Percentiles rank a stretch among this genome's conserved stretches.
phyloP scores from a whole-genome alignment of 192 early-diverging fungal genomes.

The Diversispora epigaea region DNA sequence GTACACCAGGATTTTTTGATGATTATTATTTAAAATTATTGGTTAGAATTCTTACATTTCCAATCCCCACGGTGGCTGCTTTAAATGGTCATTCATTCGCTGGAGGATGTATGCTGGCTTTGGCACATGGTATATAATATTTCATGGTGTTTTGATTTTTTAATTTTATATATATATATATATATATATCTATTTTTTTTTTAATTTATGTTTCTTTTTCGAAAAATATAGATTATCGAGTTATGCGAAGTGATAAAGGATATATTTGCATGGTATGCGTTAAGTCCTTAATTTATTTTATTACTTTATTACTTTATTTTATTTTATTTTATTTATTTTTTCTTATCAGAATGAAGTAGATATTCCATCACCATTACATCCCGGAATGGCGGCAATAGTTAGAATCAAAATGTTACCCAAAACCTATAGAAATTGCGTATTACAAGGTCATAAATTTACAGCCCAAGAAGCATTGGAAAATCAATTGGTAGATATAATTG shows the following conservation, averaged over 20 bases:
- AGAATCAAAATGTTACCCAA: constrained; percentile 61
- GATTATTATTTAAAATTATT: constrained; percentile 60
- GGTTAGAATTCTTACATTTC: constrained; percentile 60
- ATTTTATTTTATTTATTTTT: neutral
- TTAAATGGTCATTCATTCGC: constrained; percentile 82
- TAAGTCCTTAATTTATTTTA: neutral
- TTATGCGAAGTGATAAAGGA: constrained; percentile 73
- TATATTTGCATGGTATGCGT: constrained; percentile 69
- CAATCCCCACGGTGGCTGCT: constrained; percentile 71
- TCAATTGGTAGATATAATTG: constrained; percentile 61
- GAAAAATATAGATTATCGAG: constrained; percentile 57
- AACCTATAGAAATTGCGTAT: constrained; percentile 61
- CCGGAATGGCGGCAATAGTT: constrained; percentile 70
- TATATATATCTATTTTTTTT: neutral
- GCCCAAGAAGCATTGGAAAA: constrained; percentile 59
- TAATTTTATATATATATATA: neutral
- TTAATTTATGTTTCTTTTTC: neutral
- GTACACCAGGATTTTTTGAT: constrained; percentile 47
- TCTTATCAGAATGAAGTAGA: constrained; percentile 70
- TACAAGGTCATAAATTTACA: constrained; percentile 61
- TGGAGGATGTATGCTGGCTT: constrained; percentile 67
- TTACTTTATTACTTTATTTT: neutral
- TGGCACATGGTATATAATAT: constrained; percentile 54
- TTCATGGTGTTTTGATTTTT: no score
- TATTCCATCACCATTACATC: constrained; percentile 60